Percentiles rank a stretch among this genome's conserved stretches.
Evolutionary conservation across 1,284 basidiomycete species (phyloP).

Genomic region (Boletus mariae): DNA sequence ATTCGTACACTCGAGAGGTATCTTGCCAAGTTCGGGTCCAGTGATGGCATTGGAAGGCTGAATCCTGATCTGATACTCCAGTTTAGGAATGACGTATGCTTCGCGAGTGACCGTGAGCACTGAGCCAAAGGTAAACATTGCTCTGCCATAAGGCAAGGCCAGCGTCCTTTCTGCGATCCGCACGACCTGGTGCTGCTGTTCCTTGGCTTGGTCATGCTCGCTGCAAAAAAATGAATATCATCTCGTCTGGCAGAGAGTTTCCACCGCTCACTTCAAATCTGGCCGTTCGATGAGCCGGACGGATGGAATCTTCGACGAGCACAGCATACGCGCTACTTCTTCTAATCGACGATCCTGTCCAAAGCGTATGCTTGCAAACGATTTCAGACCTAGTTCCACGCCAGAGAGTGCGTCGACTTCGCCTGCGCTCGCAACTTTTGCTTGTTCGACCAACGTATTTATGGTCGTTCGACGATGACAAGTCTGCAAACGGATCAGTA

Average conservation of each 20-base stretch:
- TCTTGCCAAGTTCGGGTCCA: slow-evolving; percentile 61
- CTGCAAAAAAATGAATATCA: slow-evolving; percentile 36
- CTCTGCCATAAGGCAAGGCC: slow-evolving; percentile 81
- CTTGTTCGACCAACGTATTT: slow-evolving; percentile 47
- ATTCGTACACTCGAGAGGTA: slow-evolving; percentile 64
- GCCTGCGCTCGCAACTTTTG: slow-evolving; percentile 46
- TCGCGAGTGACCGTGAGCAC: slow-evolving; percentile 69
- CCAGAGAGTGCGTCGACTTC: slow-evolving; percentile 59
- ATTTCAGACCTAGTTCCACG: slow-evolving; percentile 66
- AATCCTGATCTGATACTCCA: slow-evolving; percentile 76
- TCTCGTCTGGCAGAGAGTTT: neutral
- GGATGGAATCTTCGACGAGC: slow-evolving; percentile 66
- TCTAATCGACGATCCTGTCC: slow-evolving; percentile 82
- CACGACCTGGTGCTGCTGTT: slow-evolving; percentile 76
- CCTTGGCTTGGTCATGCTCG: slow-evolving; percentile 76
- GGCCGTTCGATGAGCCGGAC: slow-evolving; percentile 68
- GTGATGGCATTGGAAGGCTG: slow-evolving; percentile 66
- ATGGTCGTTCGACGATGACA: slow-evolving; percentile 48
- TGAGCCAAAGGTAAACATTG: slow-evolving; percentile 84
- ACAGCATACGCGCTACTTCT: slow-evolving; percentile 85
- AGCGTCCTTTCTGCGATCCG: slow-evolving; percentile 82
- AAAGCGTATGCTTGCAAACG: slow-evolving; percentile 80
- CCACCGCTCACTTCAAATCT: slow-evolving; percentile 58
- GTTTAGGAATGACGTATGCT: slow-evolving; percentile 74
- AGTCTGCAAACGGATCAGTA: slow-evolving; percentile 31